These are phyloP conservation scores for Rhizopogon roseolus DNA, from an alignment of 768 basidiomycete species.

Conservation along the genomic window DNA sequence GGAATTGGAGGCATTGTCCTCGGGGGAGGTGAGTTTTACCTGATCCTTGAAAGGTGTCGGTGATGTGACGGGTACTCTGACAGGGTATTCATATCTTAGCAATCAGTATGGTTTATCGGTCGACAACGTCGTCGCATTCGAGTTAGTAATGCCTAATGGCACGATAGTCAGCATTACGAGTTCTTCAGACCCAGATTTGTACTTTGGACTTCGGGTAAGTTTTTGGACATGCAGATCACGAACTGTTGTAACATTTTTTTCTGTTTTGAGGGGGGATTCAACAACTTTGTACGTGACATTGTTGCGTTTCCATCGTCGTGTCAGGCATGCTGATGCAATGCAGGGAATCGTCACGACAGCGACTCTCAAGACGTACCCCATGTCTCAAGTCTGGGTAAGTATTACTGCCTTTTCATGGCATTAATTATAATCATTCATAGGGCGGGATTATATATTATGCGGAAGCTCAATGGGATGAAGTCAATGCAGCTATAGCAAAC, in stretches of 20 bases:
- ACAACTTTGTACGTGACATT: constrained; percentile 44
- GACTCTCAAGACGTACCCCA: constrained; percentile 48
- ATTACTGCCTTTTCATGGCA: neutral
- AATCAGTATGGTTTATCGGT: constrained; percentile 56
- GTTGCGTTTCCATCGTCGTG: neutral
- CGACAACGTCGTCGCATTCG: constrained; percentile 49
- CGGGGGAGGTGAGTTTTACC: constrained; percentile 41
- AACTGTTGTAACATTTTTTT: neutral
- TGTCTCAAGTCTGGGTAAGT: constrained; percentile 56
- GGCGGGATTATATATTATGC: constrained; percentile 41
- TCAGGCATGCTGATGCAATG: neutral
- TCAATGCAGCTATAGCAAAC: constrained; percentile 15
- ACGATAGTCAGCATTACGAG: constrained; percentile 30
- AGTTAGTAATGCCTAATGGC: constrained; percentile 54
- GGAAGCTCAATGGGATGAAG: constrained; percentile 3
- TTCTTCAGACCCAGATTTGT: constrained; percentile 31
- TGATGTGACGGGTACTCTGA: neutral
- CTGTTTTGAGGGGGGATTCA: constrained; percentile 48
- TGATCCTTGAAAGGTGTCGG: neutral
- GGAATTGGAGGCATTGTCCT: constrained; percentile 55
- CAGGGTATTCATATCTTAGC: constrained; percentile 58
- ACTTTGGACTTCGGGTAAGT: constrained; percentile 40
- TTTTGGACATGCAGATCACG: neutral
- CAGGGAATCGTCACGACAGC: constrained; percentile 59
- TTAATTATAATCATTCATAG: constrained; percentile 21